A percentile compares a stretch with the other conserved stretches of the same genome.
Conservation (phyloP, 2,329 filamentous ascomycete genomes). For the Phialemonium atrogriseum region DNA sequence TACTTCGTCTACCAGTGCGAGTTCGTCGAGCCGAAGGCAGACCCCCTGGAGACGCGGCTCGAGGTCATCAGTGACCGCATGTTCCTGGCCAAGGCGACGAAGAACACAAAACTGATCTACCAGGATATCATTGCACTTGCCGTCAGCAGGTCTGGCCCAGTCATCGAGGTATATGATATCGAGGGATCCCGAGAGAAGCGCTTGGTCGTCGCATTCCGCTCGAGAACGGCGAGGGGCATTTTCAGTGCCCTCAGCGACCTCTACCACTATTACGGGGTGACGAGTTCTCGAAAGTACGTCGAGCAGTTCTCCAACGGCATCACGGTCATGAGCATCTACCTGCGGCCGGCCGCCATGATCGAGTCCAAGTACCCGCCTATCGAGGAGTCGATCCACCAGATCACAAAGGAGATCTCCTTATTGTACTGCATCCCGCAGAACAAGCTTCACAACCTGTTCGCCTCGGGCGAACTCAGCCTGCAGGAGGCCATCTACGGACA, state of each 20-base stretch:
- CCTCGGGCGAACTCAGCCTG: conserved; percentile 74
- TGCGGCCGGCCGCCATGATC: conserved; percentile 60
- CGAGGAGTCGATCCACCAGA: conserved; percentile 93
- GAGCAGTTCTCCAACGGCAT: conserved; percentile 99
- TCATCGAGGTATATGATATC: conserved; percentile 97
- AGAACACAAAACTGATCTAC: conserved; percentile 93
- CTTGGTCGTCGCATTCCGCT: conserved; percentile 88
- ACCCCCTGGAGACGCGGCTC: conserved; percentile 74
- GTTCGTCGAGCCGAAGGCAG: conserved; percentile 70
- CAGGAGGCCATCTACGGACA: conserved; percentile 98
- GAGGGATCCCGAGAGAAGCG: conserved; percentile 87
- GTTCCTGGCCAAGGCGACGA: conserved; percentile 91
- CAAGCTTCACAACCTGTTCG: conserved; percentile 87
- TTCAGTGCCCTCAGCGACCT: conserved; percentile 94
- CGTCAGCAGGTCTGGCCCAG: conserved; percentile 77
- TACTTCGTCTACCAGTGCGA: conserved; percentile 98
- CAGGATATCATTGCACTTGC: conserved; percentile 85
- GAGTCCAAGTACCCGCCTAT: conserved; percentile 64
- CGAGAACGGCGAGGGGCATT: conserved; percentile 81
- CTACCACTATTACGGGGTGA: conserved; percentile 98
- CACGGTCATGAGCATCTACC: conserved; percentile 92
- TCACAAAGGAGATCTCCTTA: conserved; percentile 96
- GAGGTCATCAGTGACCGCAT: conserved; percentile 88
- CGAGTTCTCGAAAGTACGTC: conserved; percentile 93
- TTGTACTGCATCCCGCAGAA: conserved; percentile 98